phyloP scores from a whole-genome alignment of 2,329 filamentous ascomycete species.

The Nothophaeocryptopus gaeumannii region DNA sequence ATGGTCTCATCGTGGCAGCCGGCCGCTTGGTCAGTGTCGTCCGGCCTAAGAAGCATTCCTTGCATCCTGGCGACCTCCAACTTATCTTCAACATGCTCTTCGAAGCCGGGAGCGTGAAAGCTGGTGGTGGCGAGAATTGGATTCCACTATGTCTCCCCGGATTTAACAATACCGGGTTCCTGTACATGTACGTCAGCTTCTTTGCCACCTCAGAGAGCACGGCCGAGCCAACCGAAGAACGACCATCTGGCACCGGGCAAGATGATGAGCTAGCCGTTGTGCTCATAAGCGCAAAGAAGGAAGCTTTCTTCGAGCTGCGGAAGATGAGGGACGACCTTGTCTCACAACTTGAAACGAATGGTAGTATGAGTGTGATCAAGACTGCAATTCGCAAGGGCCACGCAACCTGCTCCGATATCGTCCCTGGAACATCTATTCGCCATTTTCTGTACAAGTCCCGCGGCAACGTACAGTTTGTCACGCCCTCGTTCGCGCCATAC shows the following conservation, averaged over 20 bases:
- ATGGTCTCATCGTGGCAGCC: slow-evolving; percentile 89
- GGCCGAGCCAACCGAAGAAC: slow-evolving; percentile 24
- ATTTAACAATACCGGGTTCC: slow-evolving; percentile 93
- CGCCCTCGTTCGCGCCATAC: slow-evolving; percentile 73
- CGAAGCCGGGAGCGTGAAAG: slow-evolving; percentile 86
- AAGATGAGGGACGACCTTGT: slow-evolving; percentile 64
- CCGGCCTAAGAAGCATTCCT: slow-evolving; percentile 86
- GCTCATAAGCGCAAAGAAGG: slow-evolving; percentile 86
- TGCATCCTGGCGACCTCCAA: slow-evolving; percentile 92
- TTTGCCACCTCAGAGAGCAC: slow-evolving; percentile 58
- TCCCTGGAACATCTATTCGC: slow-evolving; percentile 74
- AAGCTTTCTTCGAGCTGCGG: slow-evolving; percentile 87
- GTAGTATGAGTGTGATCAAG: slow-evolving; percentile 71
- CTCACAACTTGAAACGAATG: slow-evolving; percentile 71
- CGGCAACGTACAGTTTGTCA: slow-evolving; percentile 91
- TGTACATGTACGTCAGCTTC: slow-evolving; percentile 99
- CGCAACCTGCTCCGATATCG: slow-evolving; percentile 68
- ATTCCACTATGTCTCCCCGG: slow-evolving; percentile 92
- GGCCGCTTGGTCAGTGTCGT: slow-evolving; percentile 93
- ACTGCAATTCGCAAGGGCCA: slow-evolving; percentile 69
- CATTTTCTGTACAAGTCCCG: slow-evolving; percentile 97
- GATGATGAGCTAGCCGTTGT: slow-evolving; percentile 78
- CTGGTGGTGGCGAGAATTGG: slow-evolving; percentile 95
- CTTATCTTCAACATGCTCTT: slow-evolving; percentile 99
- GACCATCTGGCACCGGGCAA: slow-evolving; percentile 36